Evolutionary conservation across 129 eudicot genomes (phyloP), one percentile per base, ranked within the genome.

Genomic region (Escallonia herrerae): DNA sequence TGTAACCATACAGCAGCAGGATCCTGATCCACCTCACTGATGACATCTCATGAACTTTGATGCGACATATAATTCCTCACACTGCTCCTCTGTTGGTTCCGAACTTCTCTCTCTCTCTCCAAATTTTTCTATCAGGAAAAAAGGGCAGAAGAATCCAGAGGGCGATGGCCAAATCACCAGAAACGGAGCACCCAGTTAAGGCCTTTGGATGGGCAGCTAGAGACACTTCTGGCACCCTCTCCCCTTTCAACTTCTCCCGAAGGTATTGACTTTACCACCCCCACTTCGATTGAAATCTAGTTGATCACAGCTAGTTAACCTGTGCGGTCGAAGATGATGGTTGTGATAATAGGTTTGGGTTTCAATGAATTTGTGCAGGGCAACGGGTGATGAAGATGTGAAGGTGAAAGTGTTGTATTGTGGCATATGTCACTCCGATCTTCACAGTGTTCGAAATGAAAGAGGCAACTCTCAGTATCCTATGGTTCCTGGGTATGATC

Each of bases 371-470:
- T 49, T 11, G 54, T 65, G 66, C 77, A 77, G 82, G 66, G 82
- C 48, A 22, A 67, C 48, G 39, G 70, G 74, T 13, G 74, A 45
- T 40, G 69, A 62, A 1, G 82, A 77, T 37, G 82, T 77, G 60
- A 71, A 60, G 22, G 22, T 77, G 42, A 77, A 77, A 46, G 63
- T 77, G 4, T 60, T 66, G 9, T 77, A 66, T 39, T 77, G 82
- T 56, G 82, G 82, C 12, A 33, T 77, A 11, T 77, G 82, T 41
- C 82, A 77, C 63, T 60, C 82, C 10, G 82, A 77, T 41, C 54
- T 77, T 54, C 82, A 77, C 62, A 15, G 1, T 38, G 60, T 46
- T 0, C 70, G 69, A 54, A 72, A 77, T 62, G 82, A 77, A 40
- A 69, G 82, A 71, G 82, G 82, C 0, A 22, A 57, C 54, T 56